phyloP scores from a whole-genome alignment of 805 yeast species.

The Metschnikowia picachoensis region DNA sequence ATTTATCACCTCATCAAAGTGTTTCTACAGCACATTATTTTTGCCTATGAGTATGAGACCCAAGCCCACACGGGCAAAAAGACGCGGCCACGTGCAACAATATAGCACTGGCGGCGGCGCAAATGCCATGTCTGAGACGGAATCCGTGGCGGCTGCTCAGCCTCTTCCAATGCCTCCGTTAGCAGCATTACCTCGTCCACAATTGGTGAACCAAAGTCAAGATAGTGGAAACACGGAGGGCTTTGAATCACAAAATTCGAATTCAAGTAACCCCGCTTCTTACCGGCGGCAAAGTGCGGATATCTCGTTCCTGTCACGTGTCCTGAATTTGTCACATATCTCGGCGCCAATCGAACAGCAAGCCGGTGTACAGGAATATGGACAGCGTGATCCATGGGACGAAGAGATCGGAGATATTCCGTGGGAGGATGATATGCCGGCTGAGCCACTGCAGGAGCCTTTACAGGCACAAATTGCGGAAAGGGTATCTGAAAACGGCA shows the following conservation, averaged over 20 bases:
- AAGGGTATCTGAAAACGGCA: neutral
- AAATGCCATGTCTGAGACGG: neutral
- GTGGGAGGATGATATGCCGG: slow-evolving; percentile 16
- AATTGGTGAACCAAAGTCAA: neutral
- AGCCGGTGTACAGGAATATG: neutral
- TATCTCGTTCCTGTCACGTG: neutral
- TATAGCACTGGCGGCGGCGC: slow-evolving; percentile 12
- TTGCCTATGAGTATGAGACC: slow-evolving; percentile 10
- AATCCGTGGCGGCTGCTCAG: neutral
- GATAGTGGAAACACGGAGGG: neutral
- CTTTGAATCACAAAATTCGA: neutral
- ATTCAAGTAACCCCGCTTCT: too few species aligned
- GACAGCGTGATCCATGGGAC: slow-evolving; percentile 14
- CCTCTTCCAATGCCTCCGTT: neutral
- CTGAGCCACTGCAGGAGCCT: neutral
- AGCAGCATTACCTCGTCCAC: slow-evolving; percentile 1
- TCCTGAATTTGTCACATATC: neutral
- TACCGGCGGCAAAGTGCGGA: neutral
- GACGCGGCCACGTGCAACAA: slow-evolving; percentile 18
- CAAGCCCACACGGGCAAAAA: slow-evolving; percentile 6
- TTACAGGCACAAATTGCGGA: neutral
- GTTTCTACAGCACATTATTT: neutral
- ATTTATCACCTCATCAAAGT: neutral
- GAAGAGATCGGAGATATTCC: slow-evolving; percentile 17
- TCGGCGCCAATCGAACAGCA: neutral